These are phyloP conservation scores for Elsinoe batatas DNA, from an alignment of 2,329 filamentous ascomycete genomes.

Conservation along the genomic window DNA sequence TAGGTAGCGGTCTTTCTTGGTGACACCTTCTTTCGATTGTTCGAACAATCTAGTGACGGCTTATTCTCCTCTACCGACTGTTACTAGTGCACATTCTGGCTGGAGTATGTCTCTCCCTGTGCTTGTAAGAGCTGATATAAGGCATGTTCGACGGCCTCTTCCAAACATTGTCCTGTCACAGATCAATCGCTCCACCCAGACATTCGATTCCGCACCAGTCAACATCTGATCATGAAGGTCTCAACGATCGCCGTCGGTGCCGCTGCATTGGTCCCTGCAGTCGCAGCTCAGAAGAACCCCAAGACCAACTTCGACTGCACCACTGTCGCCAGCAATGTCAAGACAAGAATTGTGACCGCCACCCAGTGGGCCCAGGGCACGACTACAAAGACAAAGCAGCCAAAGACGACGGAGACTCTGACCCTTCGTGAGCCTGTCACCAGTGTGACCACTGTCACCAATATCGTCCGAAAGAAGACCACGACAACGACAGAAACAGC, in stretches of 20 bases:
- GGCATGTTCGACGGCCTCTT: background rate
- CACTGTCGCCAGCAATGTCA: background rate
- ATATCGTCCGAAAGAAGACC: background rate
- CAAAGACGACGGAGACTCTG: conserved; percentile 1
- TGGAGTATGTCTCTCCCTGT: background rate
- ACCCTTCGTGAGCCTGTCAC: background rate
- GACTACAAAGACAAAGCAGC: background rate
- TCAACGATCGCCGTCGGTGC: conserved; percentile 3
- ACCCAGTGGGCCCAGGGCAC: background rate
- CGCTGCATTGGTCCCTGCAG: background rate
- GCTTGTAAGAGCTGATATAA: background rate
- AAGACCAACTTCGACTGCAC: background rate
- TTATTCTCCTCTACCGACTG: background rate
- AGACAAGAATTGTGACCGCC: background rate
- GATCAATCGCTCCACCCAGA: background rate
- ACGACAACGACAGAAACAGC: background rate
- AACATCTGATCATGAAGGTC: conserved; percentile 7
- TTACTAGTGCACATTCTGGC: background rate
- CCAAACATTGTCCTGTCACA: background rate
- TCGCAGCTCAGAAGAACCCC: background rate
- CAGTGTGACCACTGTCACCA: background rate
- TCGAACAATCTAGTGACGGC: too few relatives aligned
- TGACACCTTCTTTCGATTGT: background rate
- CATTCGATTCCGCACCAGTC: background rate
- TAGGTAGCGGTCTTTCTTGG: conserved; percentile 1